These are phyloP conservation scores for Elsinoe perseae DNA, from an alignment of 2,329 filamentous ascomycete species.

Conservation along the genomic window DNA sequence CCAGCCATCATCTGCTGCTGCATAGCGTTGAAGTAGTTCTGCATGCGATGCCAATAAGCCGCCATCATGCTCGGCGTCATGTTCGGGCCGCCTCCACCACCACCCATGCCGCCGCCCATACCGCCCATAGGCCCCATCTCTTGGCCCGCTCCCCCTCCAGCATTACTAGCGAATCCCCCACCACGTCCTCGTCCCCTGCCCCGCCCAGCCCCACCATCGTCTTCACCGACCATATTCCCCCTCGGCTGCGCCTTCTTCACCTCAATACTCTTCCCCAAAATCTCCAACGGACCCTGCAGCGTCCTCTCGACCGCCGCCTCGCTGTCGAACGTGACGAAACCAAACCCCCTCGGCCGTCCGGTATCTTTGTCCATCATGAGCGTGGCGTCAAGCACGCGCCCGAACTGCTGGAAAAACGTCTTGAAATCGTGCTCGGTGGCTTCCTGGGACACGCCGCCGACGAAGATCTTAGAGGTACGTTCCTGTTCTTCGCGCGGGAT, in stretches of 20 bases:
- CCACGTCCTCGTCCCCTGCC: constrained; percentile 33
- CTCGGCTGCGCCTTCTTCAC: constrained; percentile 96
- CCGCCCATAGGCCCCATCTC: constrained; percentile 21
- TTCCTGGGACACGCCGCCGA: constrained; percentile 94
- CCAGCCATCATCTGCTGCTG: constrained; percentile 59
- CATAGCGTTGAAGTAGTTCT: constrained; percentile 93
- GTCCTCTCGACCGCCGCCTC: constrained; percentile 91
- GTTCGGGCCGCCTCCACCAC: constrained; percentile 43
- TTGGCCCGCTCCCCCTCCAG: constrained; percentile 33
- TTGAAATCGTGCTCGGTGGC: constrained; percentile 94
- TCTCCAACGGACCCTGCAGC: constrained; percentile 75
- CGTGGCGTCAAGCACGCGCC: constrained; percentile 90
- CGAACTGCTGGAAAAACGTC: constrained; percentile 94
- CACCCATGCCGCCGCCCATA: constrained; percentile 28
- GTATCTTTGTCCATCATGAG: constrained; percentile 99
- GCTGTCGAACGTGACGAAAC: constrained; percentile 96
- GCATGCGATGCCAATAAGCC: constrained; percentile 97
- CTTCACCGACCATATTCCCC: constrained; percentile 86
- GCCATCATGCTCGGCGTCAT: constrained; percentile 98
- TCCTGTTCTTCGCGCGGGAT: constrained; percentile 98
- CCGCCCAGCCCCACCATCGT: constrained; percentile 45
- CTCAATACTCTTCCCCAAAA: constrained; percentile 92
- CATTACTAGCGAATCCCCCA: constrained; percentile 32
- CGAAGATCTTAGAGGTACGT: constrained; percentile 97
- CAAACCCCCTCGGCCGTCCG: constrained; percentile 89